phyloP scores from a whole-genome alignment of 139 green algal genomes.

The Chlorella sp. region DNA sequence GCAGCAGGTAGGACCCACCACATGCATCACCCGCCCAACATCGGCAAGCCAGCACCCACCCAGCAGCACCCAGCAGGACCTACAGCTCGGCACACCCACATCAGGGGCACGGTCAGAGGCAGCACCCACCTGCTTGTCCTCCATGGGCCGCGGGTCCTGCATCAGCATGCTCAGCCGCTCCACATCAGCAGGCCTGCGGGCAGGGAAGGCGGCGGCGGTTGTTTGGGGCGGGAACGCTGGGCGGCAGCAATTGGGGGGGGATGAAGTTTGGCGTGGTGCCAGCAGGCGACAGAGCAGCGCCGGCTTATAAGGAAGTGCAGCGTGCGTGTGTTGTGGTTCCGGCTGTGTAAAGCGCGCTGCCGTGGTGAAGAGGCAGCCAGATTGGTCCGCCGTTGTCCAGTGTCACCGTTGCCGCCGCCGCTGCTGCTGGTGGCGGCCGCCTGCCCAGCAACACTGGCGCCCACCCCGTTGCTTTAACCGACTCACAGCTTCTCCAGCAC shows the following conservation, averaged over 20 bases:
- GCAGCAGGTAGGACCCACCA: too few species aligned
- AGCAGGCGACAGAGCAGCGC: neutral
- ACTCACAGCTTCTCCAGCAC: conserved; percentile 38
- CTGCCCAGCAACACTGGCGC: neutral
- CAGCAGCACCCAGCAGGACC: too few species aligned
- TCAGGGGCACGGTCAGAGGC: neutral
- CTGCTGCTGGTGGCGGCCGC: too few species aligned
- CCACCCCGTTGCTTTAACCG: neutral
- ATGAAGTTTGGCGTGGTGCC: neutral
- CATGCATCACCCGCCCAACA: too few species aligned
- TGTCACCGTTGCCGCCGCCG: too few species aligned
- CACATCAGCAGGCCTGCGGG: conserved; percentile 63
- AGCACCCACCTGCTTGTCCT: conserved; percentile 67
- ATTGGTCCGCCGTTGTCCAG: neutral
- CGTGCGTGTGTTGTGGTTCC: too few species aligned
- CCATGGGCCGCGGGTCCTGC: conserved; percentile 68
- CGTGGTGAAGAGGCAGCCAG: neutral
- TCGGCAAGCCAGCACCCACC: neutral
- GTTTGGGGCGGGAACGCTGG: too few species aligned
- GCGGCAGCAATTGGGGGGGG: too few species aligned
- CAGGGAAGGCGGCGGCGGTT: neutral
- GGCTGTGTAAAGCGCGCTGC: neutral
- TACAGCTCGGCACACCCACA: neutral
- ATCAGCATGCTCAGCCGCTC: conserved; percentile 57
- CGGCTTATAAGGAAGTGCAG: too few species aligned